Base-by-base conservation (phyloP, 768 basidiomycete species). In the Pleurotus sapidus region DNA sequence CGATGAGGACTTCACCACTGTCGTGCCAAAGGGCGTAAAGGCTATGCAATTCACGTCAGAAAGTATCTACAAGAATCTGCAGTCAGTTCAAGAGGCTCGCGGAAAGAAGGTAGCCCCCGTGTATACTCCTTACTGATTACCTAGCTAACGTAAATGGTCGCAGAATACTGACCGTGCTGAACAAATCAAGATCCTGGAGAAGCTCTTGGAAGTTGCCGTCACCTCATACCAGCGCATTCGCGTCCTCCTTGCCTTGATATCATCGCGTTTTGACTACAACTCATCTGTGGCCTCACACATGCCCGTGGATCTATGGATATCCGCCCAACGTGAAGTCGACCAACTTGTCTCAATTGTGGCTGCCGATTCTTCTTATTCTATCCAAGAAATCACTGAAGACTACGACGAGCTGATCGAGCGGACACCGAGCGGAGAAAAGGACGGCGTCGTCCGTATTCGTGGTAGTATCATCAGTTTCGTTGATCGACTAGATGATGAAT, bases 181-280 rank as follows among this genome's bases (percentile, higher is more conserved):
- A 71, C 95, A 97, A 80, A 92, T 97, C 63, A 86, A 88, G 59
- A 92, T 93, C 54, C 80, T 98, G 15, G 90, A 95, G 67, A 87
- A 89, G 64, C 79, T 98, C 11, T 79, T 96, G 9, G 87, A 89
- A 64, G 90, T 95, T 12, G 87, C 95, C 5, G 82, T 81, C 11
- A 96, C 94, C 4, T 76, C 91, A 0, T 99, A 99, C 71, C 93
- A 96, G 67, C 87, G 86, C 62, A 95, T 99, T 59, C 89, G 97
- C 55, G 93, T 99, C 30, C 85, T 98, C 34, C 84, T 99, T 51
- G 90, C 95, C 14, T 83, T 98, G 55, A 84, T 98, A 64, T 94
- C 95, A 2, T 92, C 95, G 7, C 90, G 95, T 45, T 97, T 98
- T 69, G 97, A 99, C 75, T 98, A 97, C 77, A 95, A 94, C 70